Evolutionary conservation across 2,329 filamentous ascomycete genomes (phyloP), one percentile per base, ranked within the genome.

Genomic region (Cordyceps javanica): DNA sequence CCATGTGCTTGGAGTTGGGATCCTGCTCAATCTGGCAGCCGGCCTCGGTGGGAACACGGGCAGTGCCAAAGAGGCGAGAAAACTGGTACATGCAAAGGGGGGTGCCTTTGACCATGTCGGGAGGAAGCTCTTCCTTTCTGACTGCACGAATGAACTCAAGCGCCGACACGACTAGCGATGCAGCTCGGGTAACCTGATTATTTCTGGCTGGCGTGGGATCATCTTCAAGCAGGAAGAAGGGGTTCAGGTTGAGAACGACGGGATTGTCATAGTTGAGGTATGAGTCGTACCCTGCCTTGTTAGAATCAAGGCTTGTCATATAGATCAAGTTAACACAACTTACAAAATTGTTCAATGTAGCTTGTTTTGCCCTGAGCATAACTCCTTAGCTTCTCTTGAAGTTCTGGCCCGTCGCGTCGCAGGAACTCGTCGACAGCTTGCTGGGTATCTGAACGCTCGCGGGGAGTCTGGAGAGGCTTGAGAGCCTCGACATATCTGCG

Each of bases 311-410:
- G 5, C 2, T 21, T 32, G n/a, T 4, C 1, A 9, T 11, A 28
- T 14, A 2, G 1, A n/a, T n/a, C n/a, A 23, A 42, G 13, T 25
- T 4, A 8, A 1, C 19, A 19, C 6, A 19, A 81, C 90, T 69
- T 82, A 96, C 93, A 99, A 66, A 99, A 99, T 67, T 99, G 94
- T 70, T 97, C 94, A 66, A 99, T 97, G 69, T 97, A 99, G 73
- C 93, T 97, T 38, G 90, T 90, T 74, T 92, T 93, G 45, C 89
- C 91, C 50, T 85, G 86, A 9, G 94, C 92, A 76, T 97, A 99
- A 66, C 87, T 86, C 76, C 92, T 94, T 58, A 97, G 75, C 71
- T 88, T 92, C 60, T 94, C 90, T 69, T 99, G 92, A 49, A 99
- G 75, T 46, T 88, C 85, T 0, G 89, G 90, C 0, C 94, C 94